Conservation (phyloP, 768 basidiomycete species). For the Coprinopsis sp. region DNA sequence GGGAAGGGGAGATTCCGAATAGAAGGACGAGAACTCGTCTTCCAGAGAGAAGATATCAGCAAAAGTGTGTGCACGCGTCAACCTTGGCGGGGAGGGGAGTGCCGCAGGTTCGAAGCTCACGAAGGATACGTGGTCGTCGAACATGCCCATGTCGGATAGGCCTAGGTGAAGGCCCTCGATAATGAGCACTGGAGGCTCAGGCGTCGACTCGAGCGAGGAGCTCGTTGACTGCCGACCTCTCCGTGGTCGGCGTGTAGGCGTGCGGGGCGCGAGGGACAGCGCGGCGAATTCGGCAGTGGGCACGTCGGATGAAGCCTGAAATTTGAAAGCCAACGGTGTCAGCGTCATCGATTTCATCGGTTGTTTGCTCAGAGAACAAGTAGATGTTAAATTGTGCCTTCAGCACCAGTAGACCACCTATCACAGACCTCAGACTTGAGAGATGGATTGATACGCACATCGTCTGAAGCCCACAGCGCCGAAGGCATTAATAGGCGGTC, state of each 20-base stretch:
- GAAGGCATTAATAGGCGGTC: conserved; percentile 34
- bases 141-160: conserved; percentile 33
- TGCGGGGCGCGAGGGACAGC: conserved; percentile 52
- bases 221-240: conserved; percentile 41
- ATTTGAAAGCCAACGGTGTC: conserved; percentile 20
- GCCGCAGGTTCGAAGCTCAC: conserved; percentile 25
- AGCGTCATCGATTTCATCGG: too few species aligned
- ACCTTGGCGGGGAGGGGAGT: conserved; percentile 28
- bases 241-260: conserved; percentile 34
- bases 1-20: conserved; percentile 35
- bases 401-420: conserved; percentile 5
- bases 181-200: conserved; percentile 36
- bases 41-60: conserved; percentile 33
- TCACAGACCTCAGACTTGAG: not conserved
- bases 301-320: conserved; percentile 22
- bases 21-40: conserved; percentile 27
- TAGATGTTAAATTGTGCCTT: conserved; percentile 2
- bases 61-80: conserved; percentile 41
- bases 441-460: conserved; percentile 30
- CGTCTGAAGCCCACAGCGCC: conserved; percentile 29
- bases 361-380: conserved; percentile 9
- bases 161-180: conserved; percentile 37
- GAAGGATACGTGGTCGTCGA: conserved; percentile 20
- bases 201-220: conserved; percentile 56
- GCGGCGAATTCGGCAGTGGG: conserved; percentile 46